phyloP scores from a whole-genome alignment of 306 rosid species.

The Quercus alba region DNA sequence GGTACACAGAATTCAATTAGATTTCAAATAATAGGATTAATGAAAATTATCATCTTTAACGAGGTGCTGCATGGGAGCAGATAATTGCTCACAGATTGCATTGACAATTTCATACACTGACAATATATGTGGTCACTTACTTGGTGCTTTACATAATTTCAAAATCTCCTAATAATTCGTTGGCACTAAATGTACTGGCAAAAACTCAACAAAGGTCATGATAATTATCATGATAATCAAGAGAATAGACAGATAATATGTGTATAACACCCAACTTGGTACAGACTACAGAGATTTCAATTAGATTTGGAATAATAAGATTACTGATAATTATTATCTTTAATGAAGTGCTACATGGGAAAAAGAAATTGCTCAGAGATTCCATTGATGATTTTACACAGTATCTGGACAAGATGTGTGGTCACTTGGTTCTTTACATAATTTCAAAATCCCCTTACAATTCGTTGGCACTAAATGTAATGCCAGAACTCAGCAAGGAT shows the following conservation, averaged over 20 bases:
- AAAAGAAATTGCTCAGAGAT: not conserved
- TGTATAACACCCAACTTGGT: not conserved
- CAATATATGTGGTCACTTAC: not conserved
- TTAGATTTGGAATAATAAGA: not conserved
- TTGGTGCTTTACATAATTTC: not conserved
- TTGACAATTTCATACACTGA: not conserved
- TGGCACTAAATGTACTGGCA: not conserved
- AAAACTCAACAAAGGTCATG: slow-evolving; percentile 13
- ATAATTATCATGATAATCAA: no score
- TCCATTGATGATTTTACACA: not conserved
- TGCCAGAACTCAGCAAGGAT: slow-evolving; percentile 14
- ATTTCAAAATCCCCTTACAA: not conserved
- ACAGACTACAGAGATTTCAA: not conserved
- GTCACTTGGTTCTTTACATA: not conserved
- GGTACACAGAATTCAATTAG: not conserved
- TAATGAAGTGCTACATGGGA: not conserved
- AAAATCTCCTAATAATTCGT: not conserved
- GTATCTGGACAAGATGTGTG: not conserved
- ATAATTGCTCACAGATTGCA: not conserved
- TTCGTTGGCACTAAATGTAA: not conserved
- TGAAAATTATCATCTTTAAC: not conserved
- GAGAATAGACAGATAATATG: no score
- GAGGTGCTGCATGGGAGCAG: not conserved
- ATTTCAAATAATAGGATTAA: not conserved
- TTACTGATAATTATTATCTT: no score